A percentile compares a stretch with the other conserved stretches of the same genome.
Conservation (phyloP, 106 monocot genomes). For the Alisma plantagoaquatica region DNA sequence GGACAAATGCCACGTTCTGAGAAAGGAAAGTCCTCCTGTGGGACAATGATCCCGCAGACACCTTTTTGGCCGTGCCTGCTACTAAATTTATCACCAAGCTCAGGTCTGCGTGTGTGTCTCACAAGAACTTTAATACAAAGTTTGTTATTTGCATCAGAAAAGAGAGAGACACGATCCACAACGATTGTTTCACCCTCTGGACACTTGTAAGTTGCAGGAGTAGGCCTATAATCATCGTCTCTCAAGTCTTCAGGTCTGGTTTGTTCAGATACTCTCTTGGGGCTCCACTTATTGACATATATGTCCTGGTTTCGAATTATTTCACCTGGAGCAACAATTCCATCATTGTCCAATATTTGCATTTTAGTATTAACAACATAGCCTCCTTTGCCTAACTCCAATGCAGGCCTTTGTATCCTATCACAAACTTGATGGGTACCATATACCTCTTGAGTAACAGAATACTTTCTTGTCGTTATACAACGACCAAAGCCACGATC, state of each 20-base stretch:
- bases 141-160: constrained; percentile 51
- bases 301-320: constrained; percentile 71
- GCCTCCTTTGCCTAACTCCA: no score
- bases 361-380: no score
- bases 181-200: constrained; percentile 67
- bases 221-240: constrained; percentile 46
- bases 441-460: no score
- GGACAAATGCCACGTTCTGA: constrained; percentile 90
- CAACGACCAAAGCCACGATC: constrained; percentile 99
- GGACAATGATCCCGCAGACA: constrained; percentile 86
- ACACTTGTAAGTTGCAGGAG: constrained; percentile 22
- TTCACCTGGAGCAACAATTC: constrained; percentile 86
- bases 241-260: no score
- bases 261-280: constrained; percentile 25
- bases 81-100: constrained; percentile 98
- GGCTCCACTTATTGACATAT: constrained; percentile 71
- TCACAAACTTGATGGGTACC: no score
- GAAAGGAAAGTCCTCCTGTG: constrained; percentile 96
- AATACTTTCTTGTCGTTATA: no score
- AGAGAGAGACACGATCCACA: constrained; percentile 55
- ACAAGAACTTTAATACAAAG: constrained; percentile 17
- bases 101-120: constrained; percentile 81
- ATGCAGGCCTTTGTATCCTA: no score
- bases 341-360: constrained; percentile 91
- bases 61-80: constrained; percentile 99